A percentile compares a stretch with the other conserved stretches of the same genome.
Evolutionary conservation across 2,329 filamentous ascomycete genomes (phyloP).

Genomic region (Alternaria conjuncta): DNA sequence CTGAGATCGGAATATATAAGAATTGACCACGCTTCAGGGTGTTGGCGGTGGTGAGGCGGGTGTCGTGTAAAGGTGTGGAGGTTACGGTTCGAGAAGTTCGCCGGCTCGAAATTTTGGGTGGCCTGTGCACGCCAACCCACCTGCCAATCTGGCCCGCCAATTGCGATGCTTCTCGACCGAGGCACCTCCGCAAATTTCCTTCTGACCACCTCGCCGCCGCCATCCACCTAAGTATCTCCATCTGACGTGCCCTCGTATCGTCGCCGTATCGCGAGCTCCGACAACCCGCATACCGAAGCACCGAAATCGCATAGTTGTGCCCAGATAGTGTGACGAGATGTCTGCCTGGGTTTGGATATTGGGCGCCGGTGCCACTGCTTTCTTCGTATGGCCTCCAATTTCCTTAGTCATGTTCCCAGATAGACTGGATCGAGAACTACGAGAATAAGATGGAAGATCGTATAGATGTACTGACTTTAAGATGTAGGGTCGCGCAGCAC

Average conservation of each 20-base stretch:
- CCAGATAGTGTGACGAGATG: constrained; percentile 47
- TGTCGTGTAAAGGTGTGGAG: constrained; percentile 13
- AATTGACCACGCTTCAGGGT: neutral
- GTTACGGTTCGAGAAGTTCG: constrained; percentile 3
- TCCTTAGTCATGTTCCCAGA: fast-evolving
- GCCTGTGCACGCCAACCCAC: constrained; percentile 1
- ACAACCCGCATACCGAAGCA: neutral
- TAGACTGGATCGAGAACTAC: neutral
- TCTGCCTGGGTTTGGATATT: constrained; percentile 65
- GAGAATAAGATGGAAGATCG: fast-evolving
- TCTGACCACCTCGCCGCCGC: constrained; percentile 5
- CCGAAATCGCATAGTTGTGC: constrained; percentile 1
- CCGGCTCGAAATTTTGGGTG: constrained; percentile 22
- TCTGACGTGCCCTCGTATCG: too few relatives aligned
- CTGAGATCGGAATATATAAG: neutral
- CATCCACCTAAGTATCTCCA: neutral
- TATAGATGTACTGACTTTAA: neutral
- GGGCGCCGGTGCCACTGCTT: constrained; percentile 69
- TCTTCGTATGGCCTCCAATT: constrained; percentile 59
- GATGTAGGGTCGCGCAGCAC: constrained; percentile 91
- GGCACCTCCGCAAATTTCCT: constrained; percentile 29
- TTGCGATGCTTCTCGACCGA: constrained; percentile 24
- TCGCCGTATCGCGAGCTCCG: too few relatives aligned
- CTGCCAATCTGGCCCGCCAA: constrained; percentile 10
- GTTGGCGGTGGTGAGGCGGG: constrained; percentile 1